Evolutionary conservation across 2,329 filamentous ascomycete genomes (phyloP).

Genomic region (Penicillium sp.): DNA sequence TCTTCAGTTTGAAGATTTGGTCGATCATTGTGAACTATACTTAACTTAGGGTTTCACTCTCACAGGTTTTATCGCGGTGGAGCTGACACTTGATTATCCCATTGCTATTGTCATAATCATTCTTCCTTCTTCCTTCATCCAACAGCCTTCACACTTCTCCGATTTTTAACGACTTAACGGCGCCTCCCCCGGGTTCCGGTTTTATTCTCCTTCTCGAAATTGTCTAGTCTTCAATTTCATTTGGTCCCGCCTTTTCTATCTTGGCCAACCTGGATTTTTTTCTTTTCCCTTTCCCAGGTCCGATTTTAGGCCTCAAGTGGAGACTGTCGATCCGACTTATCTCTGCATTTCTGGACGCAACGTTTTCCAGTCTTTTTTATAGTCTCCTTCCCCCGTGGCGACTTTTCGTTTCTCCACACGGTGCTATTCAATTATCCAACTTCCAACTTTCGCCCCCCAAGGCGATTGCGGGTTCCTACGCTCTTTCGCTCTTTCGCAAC

Average conservation of each 20-base stretch:
- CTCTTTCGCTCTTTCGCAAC: not conserved
- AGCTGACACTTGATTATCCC: conserved; percentile 19
- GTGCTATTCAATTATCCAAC: not conserved
- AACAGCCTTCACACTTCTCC: not conserved
- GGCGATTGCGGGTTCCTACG: not conserved
- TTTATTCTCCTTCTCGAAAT: conserved; percentile 1
- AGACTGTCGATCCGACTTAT: conserved; percentile 24
- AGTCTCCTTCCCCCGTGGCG: conserved; percentile 18
- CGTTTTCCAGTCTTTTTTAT: conserved; percentile 21
- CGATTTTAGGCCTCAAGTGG: conserved; percentile 18
- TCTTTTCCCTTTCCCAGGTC: not conserved
- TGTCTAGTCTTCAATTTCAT: not conserved
- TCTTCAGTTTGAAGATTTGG: too few relatives aligned
- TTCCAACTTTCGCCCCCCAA: conserved; percentile 1
- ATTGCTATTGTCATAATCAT: conserved; percentile 26
- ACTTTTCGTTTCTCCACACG: conserved; percentile 13
- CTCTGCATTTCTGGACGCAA: conserved; percentile 8
- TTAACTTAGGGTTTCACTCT: not conserved
- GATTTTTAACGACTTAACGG: conserved; percentile 11
- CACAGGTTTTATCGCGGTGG: not conserved
- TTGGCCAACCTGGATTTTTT: conserved; percentile 4
- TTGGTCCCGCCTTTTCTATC: not conserved
- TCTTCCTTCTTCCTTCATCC: not conserved
- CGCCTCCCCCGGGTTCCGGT: conserved; percentile 14
- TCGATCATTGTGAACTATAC: too few relatives aligned